These are phyloP conservation scores for Colletotrichum liaoningense DNA, from an alignment of 2,329 filamentous ascomycete species.

Conservation along the genomic window DNA sequence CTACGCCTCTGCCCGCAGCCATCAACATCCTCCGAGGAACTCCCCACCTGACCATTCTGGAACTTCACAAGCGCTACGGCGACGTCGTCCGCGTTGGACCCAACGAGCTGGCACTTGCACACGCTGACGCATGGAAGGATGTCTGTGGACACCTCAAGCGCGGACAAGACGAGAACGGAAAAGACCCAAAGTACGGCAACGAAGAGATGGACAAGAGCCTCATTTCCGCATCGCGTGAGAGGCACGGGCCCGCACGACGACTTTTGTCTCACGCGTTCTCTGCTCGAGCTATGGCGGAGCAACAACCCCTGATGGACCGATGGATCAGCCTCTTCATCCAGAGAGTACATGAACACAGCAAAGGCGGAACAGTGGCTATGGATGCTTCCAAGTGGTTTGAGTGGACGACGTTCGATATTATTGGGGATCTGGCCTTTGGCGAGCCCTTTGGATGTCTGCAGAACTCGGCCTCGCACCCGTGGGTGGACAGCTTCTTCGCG, in stretches of 20 bases:
- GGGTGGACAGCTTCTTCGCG: conserved; percentile 40
- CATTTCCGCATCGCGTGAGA: conserved; percentile 3
- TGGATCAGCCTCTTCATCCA: conserved; percentile 45
- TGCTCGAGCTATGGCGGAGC: conserved; percentile 42
- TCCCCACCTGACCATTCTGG: background rate
- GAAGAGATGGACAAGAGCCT: background rate
- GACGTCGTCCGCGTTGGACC: conserved; percentile 53
- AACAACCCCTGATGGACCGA: conserved; percentile 42
- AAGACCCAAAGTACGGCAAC: conserved; percentile 7
- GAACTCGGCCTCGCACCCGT: conserved; percentile 39
- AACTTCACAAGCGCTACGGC: conserved; percentile 40
- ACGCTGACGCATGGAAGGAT: conserved; percentile 49
- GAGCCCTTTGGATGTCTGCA: conserved; percentile 43
- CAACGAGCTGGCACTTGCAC: conserved; percentile 51
- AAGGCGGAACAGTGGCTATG: background rate
- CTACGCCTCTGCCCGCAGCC: conserved; percentile 8
- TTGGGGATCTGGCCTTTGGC: conserved; percentile 44
- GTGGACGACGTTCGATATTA: conserved; percentile 44
- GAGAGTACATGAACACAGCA: conserved; percentile 40
- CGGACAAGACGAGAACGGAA: conserved; percentile 13
- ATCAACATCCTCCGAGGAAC: conserved; percentile 4
- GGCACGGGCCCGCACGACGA: conserved; percentile 38
- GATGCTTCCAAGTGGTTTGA: conserved; percentile 31
- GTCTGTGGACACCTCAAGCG: conserved; percentile 47
- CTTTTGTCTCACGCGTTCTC: conserved; percentile 44